Percentiles rank a stretch among this genome's conserved stretches.
Conservation (phyloP, 176 grass and related monocot genomes). For the Carex myosuroides region DNA sequence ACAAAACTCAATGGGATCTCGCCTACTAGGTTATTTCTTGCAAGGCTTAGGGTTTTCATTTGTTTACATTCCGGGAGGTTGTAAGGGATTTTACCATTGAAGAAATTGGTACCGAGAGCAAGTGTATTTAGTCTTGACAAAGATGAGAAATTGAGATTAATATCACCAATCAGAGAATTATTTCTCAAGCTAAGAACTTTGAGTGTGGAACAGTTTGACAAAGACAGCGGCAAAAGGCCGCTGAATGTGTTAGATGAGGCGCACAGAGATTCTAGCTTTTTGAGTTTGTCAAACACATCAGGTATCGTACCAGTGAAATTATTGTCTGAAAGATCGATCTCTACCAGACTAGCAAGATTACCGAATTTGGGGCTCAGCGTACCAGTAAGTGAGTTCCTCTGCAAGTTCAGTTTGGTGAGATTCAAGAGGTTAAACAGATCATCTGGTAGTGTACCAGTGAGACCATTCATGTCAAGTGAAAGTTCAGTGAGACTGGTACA, state of each 20-base stretch:
- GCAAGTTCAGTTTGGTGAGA: slow-evolving; percentile 43
- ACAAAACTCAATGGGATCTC: slow-evolving; percentile 60
- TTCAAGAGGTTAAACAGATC: slow-evolving; percentile 47
- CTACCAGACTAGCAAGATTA: slow-evolving; percentile 56
- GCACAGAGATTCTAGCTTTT: slow-evolving; percentile 40
- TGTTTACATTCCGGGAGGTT: slow-evolving; percentile 29
- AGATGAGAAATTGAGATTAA: slow-evolving; percentile 35
- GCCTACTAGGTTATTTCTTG: slow-evolving; percentile 58
- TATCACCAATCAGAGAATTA: slow-evolving; percentile 48
- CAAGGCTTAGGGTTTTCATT: slow-evolving; percentile 67
- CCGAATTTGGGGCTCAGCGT: slow-evolving; percentile 29
- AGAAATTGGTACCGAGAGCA: slow-evolving; percentile 52
- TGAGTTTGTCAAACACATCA: slow-evolving; percentile 56
- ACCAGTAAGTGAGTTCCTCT: slow-evolving; percentile 54
- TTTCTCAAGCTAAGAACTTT: slow-evolving; percentile 63
- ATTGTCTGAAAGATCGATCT: slow-evolving; percentile 64
- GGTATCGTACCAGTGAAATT: slow-evolving; percentile 52
- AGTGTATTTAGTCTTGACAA: slow-evolving; percentile 48
- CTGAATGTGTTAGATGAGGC: slow-evolving; percentile 42
- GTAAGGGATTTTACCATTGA: slow-evolving; percentile 50
- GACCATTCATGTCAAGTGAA: slow-evolving; percentile 42
- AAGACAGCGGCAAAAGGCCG: slow-evolving; percentile 50
- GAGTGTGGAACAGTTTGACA: slow-evolving; percentile 42
- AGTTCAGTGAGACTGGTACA: slow-evolving; percentile 56
- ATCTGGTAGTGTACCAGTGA: slow-evolving; percentile 44